These are phyloP conservation scores for Populus davidiana DNA, from an alignment of 345 rosid genomes.

Conservation along the genomic window DNA sequence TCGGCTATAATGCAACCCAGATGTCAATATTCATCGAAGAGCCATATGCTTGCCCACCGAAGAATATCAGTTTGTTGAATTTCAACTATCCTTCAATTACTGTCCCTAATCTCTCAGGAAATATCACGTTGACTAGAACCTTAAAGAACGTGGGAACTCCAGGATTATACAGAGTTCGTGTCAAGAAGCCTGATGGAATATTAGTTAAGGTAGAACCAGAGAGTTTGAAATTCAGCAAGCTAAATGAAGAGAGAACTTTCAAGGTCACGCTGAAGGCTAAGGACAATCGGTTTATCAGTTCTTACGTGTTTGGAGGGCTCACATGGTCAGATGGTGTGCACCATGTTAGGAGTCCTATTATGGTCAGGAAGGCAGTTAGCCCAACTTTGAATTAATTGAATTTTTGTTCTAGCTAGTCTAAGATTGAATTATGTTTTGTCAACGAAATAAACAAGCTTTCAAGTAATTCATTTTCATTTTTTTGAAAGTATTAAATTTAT, in stretches of 20 bases:
- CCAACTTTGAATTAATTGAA: too few relatives aligned
- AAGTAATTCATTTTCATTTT: too few relatives aligned
- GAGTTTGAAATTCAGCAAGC: slow-evolving; percentile 8
- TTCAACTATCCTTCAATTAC: slow-evolving; percentile 27
- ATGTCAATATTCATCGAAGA: not conserved
- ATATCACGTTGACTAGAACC: slow-evolving; percentile 13
- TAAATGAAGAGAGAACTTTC: slow-evolving; percentile 11
- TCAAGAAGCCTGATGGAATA: slow-evolving; percentile 13
- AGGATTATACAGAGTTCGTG: not conserved
- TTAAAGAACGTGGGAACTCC: slow-evolving; percentile 19
- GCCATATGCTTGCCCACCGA: slow-evolving; percentile 9
- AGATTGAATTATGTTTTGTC: too few relatives aligned
- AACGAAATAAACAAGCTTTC: too few relatives aligned
- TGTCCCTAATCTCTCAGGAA: slow-evolving; percentile 13
- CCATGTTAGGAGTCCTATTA: slow-evolving; percentile 15
- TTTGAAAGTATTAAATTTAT: too few relatives aligned
- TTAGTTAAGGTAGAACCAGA: slow-evolving; percentile 3
- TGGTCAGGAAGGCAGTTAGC: not conserved
- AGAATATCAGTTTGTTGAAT: not conserved
- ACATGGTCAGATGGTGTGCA: slow-evolving; percentile 19
- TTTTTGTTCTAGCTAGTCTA: too few relatives aligned
- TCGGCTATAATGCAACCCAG: slow-evolving; percentile 16
- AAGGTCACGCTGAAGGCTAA: not conserved
- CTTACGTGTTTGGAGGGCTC: slow-evolving; percentile 14
- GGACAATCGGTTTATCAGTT: not conserved